Conservation (phyloP, 495 filamentous ascomycete species). For the Neurospora pannonica region DNA sequence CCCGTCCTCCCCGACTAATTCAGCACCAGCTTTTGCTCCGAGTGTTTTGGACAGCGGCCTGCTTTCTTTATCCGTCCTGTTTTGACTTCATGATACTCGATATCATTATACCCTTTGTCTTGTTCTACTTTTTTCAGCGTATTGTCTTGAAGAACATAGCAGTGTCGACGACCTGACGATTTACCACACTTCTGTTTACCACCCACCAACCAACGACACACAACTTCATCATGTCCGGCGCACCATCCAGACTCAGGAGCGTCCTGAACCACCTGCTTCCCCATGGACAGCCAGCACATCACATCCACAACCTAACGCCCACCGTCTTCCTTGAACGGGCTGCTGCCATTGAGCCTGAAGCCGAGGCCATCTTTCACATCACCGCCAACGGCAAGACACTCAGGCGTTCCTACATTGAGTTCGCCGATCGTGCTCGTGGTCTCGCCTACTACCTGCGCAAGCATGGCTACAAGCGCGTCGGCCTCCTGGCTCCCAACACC, state of each 20-base stretch:
- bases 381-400: constrained; percentile 67
- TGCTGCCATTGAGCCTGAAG: constrained; percentile 81
- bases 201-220: not conserved
- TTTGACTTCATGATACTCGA: not conserved
- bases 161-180: not conserved
- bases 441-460: constrained; percentile 79
- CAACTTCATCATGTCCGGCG: constrained; percentile 30
- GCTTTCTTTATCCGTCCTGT: not conserved
- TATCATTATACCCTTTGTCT: not conserved
- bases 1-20: not conserved
- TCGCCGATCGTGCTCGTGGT: constrained; percentile 75
- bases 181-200: not conserved
- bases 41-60: not conserved
- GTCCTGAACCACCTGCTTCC: constrained; percentile 53
- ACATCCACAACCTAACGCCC: constrained; percentile 76
- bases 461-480: constrained; percentile 57
- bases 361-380: constrained; percentile 77
- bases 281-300: constrained; percentile 35
- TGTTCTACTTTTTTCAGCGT: not conserved
- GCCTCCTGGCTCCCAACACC: constrained; percentile 83
- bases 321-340: constrained; percentile 86
- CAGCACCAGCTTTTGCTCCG: not conserved
- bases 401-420: constrained; percentile 65
- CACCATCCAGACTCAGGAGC: constrained; percentile 39
- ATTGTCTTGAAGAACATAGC: not conserved